These are phyloP conservation scores for Pseudonectria foliicola DNA, from an alignment of 2,329 filamentous ascomycete genomes.

Conservation along the genomic window DNA sequence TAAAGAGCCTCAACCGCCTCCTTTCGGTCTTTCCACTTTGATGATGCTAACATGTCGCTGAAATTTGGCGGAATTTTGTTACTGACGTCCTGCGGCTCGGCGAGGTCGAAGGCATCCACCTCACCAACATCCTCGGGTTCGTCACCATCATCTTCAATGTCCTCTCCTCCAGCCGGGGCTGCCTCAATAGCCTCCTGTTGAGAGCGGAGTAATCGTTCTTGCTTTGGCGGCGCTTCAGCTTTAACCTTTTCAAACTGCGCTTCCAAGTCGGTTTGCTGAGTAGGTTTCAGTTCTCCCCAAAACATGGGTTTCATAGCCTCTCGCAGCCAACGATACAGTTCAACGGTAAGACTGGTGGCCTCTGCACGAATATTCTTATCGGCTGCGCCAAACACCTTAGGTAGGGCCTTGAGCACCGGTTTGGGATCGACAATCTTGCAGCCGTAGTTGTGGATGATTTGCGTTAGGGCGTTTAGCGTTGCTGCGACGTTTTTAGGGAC, in stretches of 20 bases:
- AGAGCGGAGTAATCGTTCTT: conserved; percentile 78
- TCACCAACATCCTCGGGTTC: conserved; percentile 49
- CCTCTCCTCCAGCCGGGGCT: conserved; percentile 51
- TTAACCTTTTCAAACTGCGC: conserved; percentile 92
- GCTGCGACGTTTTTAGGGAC: conserved; percentile 77
- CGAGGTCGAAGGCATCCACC: conserved; percentile 73
- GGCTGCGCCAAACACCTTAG: conserved; percentile 89
- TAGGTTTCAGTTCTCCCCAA: conserved; percentile 90
- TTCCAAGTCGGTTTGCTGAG: conserved; percentile 90
- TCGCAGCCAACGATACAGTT: conserved; percentile 93
- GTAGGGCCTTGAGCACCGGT: conserved; percentile 76
- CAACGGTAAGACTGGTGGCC: conserved; percentile 82
- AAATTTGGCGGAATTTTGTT: conserved; percentile 78
- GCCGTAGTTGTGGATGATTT: conserved; percentile 88
- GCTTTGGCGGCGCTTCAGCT: conserved; percentile 77
- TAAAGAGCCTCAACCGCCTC: conserved; percentile 82
- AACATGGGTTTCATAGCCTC: conserved; percentile 98
- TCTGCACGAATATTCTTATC: conserved; percentile 98
- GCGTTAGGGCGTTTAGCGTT: conserved; percentile 67
- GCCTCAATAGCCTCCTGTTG: conserved; percentile 80
- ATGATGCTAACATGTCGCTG: conserved; percentile 73
- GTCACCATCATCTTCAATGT: conserved; percentile 49
- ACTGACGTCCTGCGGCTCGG: conserved; percentile 80
- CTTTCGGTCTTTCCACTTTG: conserved; percentile 98
- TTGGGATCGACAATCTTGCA: conserved; percentile 94